phyloP scores from a whole-genome alignment of 164 flowering plant species.

The Tetracentron sinense region DNA sequence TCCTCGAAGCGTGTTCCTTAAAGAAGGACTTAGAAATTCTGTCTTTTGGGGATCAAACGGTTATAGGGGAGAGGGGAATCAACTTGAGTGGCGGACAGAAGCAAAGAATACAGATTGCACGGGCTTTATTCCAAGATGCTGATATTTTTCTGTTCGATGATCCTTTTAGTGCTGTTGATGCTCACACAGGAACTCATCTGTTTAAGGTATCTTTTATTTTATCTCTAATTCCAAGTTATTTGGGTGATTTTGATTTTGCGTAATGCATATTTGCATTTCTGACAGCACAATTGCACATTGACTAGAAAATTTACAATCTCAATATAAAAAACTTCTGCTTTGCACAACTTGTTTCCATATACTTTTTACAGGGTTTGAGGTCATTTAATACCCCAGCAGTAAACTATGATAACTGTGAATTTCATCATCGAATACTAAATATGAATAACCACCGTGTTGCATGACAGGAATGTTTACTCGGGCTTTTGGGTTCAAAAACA shows the following conservation, averaged over 20 bases:
- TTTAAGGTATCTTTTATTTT: slow-evolving; percentile 47
- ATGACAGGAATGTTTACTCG: slow-evolving; percentile 59
- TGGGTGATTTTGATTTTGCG: background rate
- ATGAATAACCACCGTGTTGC: slow-evolving; percentile 1
- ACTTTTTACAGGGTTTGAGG: too few species aligned
- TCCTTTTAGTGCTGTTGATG: slow-evolving; percentile 95
- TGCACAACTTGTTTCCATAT: too few species aligned
- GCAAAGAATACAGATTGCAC: slow-evolving; percentile 85
- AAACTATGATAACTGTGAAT: background rate
- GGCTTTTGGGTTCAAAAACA: slow-evolving; percentile 52
- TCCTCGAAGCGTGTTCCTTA: slow-evolving; percentile 72
- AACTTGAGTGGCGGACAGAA: slow-evolving; percentile 94
- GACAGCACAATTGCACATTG: too few species aligned
- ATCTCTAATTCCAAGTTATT: background rate
- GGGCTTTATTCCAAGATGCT: slow-evolving; percentile 85
- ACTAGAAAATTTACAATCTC: too few species aligned
- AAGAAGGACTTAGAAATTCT: slow-evolving; percentile 78
- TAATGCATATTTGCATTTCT: background rate
- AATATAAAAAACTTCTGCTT: too few species aligned
- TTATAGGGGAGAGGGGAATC: slow-evolving; percentile 87
- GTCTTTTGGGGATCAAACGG: slow-evolving; percentile 74
- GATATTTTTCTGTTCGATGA: slow-evolving; percentile 85
- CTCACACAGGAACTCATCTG: slow-evolving; percentile 82
- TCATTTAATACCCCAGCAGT: too few species aligned
- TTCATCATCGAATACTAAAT: background rate